phyloP scores from a whole-genome alignment of 2,329 filamentous ascomycete genomes.

The Cladosporium velox region DNA sequence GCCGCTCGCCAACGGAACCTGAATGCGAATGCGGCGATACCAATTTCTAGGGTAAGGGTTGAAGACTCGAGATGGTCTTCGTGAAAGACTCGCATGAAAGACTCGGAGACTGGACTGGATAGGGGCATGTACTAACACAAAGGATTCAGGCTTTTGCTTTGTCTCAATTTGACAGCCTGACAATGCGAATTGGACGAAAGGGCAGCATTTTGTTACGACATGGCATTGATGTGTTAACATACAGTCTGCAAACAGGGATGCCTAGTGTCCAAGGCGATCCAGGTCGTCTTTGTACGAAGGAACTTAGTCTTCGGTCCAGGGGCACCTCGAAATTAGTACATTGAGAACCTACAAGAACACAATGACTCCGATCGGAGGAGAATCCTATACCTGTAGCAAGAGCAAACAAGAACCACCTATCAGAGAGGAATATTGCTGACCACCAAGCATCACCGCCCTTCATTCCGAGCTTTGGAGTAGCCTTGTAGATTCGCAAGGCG shows the following conservation, averaged over 20 bases:
- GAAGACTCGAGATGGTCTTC: neutral
- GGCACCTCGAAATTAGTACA: too few relatives aligned
- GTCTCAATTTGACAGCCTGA: conserved; percentile 23
- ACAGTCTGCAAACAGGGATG: too few relatives aligned
- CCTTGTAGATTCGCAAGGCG: neutral
- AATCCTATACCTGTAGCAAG: too few relatives aligned
- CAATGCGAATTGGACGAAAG: too few relatives aligned
- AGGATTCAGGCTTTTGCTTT: neutral
- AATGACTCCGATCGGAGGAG: too few relatives aligned
- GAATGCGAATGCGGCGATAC: neutral
- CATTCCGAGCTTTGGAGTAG: neutral
- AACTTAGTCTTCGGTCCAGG: too few relatives aligned
- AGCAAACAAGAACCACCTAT: neutral
- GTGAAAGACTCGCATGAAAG: neutral
- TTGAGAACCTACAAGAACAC: too few relatives aligned
- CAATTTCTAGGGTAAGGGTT: neutral
- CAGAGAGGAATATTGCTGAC: neutral
- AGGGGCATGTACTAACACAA: neutral
- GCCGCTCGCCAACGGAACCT: neutral
- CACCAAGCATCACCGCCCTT: neutral
- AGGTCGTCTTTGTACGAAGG: too few relatives aligned
- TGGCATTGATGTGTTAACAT: too few relatives aligned
- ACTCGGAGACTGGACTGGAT: neutral
- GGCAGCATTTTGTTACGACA: too few relatives aligned
- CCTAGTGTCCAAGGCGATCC: too few relatives aligned